Evolutionary conservation across 2,329 filamentous ascomycete genomes (phyloP), one percentile per base, ranked within the genome.

Genomic region (Xylaria sp.): DNA sequence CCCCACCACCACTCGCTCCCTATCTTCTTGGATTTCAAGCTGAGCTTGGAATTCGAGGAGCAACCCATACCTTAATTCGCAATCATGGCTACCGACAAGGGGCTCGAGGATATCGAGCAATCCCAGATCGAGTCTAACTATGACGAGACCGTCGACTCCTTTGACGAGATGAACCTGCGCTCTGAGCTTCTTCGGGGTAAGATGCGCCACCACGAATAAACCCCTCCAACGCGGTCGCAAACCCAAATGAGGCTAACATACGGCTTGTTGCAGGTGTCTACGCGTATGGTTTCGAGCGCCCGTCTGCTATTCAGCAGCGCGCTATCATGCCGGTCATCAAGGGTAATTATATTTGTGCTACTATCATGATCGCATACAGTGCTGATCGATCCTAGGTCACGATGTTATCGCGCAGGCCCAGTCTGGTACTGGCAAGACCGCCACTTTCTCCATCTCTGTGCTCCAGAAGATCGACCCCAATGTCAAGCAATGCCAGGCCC

Each of bases 41-140:
- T 85, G 85, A 83, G 91, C 90, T 92, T 93, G 92, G 89, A 91
- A 88, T 90, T 88, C 89, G 86, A 86, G 86, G 80, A 87, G 89
- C 83, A 81, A 80, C 79, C 79, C 79, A 80, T 78, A 78, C 50
- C 53, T 75, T 72, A 79, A 85, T 87, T 86, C 91, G 91, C 93
- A 95, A 98, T 92, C 90, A 98, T 98, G 95, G 95, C 94, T 93
- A 91, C 91, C 83, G 92, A 93, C 80, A 97, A 97, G 89, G 95
- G 95, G 89, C 93, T 98, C 87, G 94, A 98, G 89, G 95, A 98
- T 67, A 78, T 79, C 74, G 77, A 79, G 75, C 75, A 77, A 71
- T 95, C 92, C 85, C 94, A 97, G 88, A 99, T 99, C 89, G 97
- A 99, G 90, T 97, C 94, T 82, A 99, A 99, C 93, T 99, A 98